Base-by-base conservation (phyloP, 345 rosid genomes). In the Lumnitzera racemosa region DNA sequence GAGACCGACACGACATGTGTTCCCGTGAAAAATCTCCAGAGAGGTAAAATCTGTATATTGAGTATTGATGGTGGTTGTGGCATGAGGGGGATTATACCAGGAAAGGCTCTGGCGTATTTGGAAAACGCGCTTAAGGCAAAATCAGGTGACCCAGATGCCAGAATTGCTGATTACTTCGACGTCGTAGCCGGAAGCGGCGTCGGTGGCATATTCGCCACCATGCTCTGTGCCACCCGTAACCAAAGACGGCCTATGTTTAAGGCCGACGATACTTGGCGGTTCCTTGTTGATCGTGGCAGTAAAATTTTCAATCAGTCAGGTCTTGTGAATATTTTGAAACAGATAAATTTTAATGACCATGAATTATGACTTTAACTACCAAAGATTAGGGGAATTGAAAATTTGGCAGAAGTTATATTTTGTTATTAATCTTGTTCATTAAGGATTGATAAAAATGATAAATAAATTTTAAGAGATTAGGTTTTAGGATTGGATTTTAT, bases 251-350 rank as follows among this genome's bases (percentile, higher is more conserved):
- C 99, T 41, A 78, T 86, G 55, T 83, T 75, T 59, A 69, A 65
- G 15, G 99, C 99, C 0, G 96, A 86, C 57, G 99, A 90, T 27
- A 79, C 96, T 51, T 94, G 97, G 99, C 79, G 73, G 73, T 80
- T 94, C 63, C 75, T 94, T 0, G 80, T 81, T 8, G 87, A 84
- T 20, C 80, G 88, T 41, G 89, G 89, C 13, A 81, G 64, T 63
- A 64, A 65, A 65, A 58, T 84, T n/a, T 88, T 80, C 78, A 71
- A 73, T 14, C 60, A 25, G 12, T 48, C 67, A 36, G 43, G 43
- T 36, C 1, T 27, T 27, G 3, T 27, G 1, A 5, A 27, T 27
- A 27, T 27, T 27, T 27, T 27, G 31, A 27, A 27, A 27, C 5
- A 27, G 31, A 27, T 27, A 27, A 5, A 36, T 36, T 36, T 36